Evolutionary conservation across 495 filamentous ascomycete species (phyloP).

Genomic region (Lasiosphaeris hirsuta): DNA sequence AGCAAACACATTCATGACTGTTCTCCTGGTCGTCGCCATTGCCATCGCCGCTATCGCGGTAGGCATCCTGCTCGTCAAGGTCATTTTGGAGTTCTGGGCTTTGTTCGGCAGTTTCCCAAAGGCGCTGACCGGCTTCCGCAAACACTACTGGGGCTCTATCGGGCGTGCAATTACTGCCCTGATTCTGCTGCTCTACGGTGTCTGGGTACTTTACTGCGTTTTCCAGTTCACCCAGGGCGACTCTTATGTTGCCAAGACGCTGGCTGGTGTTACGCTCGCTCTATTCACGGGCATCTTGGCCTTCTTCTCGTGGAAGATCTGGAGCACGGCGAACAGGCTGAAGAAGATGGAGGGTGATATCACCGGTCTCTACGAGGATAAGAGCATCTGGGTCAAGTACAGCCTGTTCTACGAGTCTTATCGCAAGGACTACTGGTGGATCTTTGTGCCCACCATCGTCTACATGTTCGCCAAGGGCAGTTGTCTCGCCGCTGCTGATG

Average conservation of each 20-base stretch:
- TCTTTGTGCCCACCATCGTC: constrained; percentile 86
- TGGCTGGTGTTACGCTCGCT: constrained; percentile 77
- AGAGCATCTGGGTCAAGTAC: constrained; percentile 90
- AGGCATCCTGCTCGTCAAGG: constrained; percentile 84
- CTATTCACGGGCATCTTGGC: constrained; percentile 74
- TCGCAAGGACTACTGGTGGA: constrained; percentile 91
- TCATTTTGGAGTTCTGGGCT: constrained; percentile 88
- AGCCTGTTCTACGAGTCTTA: constrained; percentile 96
- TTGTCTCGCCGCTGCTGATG: constrained; percentile 82
- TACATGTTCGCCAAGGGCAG: constrained; percentile 92
- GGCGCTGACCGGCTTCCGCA: constrained; percentile 76
- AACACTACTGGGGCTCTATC: constrained; percentile 92
- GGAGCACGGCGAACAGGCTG: constrained; percentile 66
- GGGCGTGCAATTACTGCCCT: constrained; percentile 84
- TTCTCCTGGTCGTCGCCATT: constrained; percentile 83
- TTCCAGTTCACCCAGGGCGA: constrained; percentile 93
- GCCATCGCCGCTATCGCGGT: constrained; percentile 81
- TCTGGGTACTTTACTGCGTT: constrained; percentile 94
- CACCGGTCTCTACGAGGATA: constrained; percentile 75
- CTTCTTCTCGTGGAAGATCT: constrained; percentile 82
- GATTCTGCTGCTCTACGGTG: constrained; percentile 86
- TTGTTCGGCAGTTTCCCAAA: constrained; percentile 85
- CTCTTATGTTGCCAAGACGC: constrained; percentile 87
- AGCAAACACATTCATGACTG: constrained; percentile 94
- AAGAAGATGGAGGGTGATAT: constrained; percentile 74